Base-by-base conservation (phyloP, 225 moss, liverwort and hornwort genomes). In the Polytrichum commune region DNA sequence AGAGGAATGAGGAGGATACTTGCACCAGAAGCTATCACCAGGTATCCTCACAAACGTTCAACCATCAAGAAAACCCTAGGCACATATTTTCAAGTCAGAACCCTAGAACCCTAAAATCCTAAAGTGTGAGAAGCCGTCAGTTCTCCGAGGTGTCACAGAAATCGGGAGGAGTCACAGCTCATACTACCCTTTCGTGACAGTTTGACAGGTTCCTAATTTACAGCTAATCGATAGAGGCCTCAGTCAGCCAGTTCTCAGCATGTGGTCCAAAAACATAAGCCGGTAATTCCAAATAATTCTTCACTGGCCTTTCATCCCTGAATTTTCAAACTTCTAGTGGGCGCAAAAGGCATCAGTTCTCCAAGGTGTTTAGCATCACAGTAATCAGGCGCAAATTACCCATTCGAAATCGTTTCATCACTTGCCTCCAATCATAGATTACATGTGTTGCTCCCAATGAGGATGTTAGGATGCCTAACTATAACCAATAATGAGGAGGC, bases 291-390 rank as follows among this genome's bases (percentile, higher is more conserved):
- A 75, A 66, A 60, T 68, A 61, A 73, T 32, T 61, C 60, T 22
- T 75, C 74, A 67, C 61, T 28, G 66, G 67, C 74, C 55, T 13
- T n/a, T 2, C n/a, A n/a, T n/a, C n/a, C 5, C n/a, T n/a, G n/a
- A n/a, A 53, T 7, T 7, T 2, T 19, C 3, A 66, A 18, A n/a
- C n/a, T n/a, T n/a, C n/a, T 6, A 16, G 4, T n/a, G 3, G 3
- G 2, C 29, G 13, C 1, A 1, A 33, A 7, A 76, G 75, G 75
- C 75, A 76, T 76, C 75, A 76, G 75, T 54, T 76, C 75, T 76
- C 75, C 75, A 76, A 76, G 64, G 75, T 76, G 63, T 60, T 32
- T 20, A 35, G 62, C 75, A 76, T 76, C 75, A 76, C 68, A 63
- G 56, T 33, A 58, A 67, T 74, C 67, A 74, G 74, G 58, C 29